These are phyloP conservation scores for Wallacemonas collosoma DNA, from an alignment of 208 protist genomes.

Conservation along the genomic window DNA sequence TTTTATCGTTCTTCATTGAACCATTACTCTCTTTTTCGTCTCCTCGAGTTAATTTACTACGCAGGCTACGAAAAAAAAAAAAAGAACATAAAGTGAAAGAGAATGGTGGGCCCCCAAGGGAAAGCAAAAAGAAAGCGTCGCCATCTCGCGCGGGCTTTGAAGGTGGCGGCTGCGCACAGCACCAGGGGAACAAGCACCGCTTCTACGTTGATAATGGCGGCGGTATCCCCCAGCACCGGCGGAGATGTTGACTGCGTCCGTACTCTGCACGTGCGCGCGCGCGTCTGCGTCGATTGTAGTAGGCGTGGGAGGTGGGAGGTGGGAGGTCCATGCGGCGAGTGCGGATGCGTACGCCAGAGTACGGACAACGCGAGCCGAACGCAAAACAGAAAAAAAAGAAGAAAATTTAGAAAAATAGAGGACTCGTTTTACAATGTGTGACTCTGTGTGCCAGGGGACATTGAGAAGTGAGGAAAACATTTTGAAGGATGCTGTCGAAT, in stretches of 20 bases:
- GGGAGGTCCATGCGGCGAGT: too few relatives aligned
- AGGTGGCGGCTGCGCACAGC: neutral
- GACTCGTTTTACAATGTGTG: too few relatives aligned
- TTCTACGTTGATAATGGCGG: conserved; percentile 8
- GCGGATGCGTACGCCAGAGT: too few relatives aligned
- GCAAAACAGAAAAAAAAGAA: too few relatives aligned
- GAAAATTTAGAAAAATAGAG: too few relatives aligned
- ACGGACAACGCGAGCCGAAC: too few relatives aligned
- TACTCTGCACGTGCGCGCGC: neutral
- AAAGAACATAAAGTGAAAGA: neutral
- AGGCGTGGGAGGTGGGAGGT: neutral
- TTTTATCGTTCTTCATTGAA: too few relatives aligned
- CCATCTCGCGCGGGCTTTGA: neutral
- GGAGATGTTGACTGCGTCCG: neutral
- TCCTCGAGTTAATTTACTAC: too few relatives aligned
- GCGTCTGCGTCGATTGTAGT: neutral
- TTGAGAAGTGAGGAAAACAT: too few relatives aligned
- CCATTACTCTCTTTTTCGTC: neutral
- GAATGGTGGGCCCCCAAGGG: neutral
- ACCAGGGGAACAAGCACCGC: neutral
- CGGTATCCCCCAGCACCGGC: neutral
- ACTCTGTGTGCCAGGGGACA: too few relatives aligned
- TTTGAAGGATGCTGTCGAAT: too few relatives aligned
- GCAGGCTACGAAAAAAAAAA: conserved; percentile 10
- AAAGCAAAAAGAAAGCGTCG: neutral